Evolutionary conservation across 1,284 basidiomycete species (phyloP).

Genomic region (Microbotryum silenes-acaulis): DNA sequence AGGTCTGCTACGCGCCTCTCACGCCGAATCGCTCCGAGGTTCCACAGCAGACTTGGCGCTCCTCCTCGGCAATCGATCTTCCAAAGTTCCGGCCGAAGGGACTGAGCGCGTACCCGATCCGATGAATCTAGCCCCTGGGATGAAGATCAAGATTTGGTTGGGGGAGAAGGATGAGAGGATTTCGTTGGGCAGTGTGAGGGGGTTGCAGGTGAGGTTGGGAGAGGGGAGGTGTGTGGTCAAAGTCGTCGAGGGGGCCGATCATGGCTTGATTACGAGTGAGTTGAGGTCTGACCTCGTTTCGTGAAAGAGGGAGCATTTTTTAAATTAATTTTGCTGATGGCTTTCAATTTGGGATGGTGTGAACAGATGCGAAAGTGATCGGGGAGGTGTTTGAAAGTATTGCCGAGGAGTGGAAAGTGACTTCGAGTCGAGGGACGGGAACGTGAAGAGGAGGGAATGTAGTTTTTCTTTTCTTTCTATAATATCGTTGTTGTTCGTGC

Average conservation of each 20-base stretch:
- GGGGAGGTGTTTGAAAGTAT: neutral
- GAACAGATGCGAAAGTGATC: no score
- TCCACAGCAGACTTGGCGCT: constrained; percentile 82
- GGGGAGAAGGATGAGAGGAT: constrained; percentile 90
- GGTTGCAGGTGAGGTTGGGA: constrained; percentile 85
- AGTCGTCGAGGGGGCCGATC: constrained; percentile 78
- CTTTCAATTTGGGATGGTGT: no score
- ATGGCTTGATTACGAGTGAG: constrained; percentile 75
- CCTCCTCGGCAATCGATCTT: constrained; percentile 69
- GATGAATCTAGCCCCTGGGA: constrained; percentile 56
- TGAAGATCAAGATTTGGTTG: constrained; percentile 82
- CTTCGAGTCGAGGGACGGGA: neutral
- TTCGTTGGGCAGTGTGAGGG: constrained; percentile 65
- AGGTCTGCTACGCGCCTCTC: constrained; percentile 84
- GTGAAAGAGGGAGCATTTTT: no score
- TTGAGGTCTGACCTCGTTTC: neutral
- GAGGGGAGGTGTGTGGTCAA: constrained; percentile 67
- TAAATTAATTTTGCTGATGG: no score
- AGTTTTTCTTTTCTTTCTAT: neutral
- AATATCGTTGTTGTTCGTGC: no score
- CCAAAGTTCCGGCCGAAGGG: no score
- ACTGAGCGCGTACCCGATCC: constrained; percentile 37
- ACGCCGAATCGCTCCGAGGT: constrained; percentile 84
- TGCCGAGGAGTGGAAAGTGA: neutral
- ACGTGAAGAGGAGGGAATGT: no score